Conservation (phyloP, 2,329 filamentous ascomycete genomes). For the Aschersonia sp. region DNA sequence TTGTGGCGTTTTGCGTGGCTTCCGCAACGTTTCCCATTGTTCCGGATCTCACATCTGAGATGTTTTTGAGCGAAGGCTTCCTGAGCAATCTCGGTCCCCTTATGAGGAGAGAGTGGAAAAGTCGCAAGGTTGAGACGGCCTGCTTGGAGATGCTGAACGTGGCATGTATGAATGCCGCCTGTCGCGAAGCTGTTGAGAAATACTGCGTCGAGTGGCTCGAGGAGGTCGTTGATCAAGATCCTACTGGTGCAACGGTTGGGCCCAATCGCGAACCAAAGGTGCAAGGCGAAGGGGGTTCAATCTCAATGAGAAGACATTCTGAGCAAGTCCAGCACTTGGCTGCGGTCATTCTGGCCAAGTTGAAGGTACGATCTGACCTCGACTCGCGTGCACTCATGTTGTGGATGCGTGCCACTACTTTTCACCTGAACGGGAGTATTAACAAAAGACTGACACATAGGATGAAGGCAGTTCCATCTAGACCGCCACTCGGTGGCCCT, state of each 20-base stretch:
- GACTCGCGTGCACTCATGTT: neutral
- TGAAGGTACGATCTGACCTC: conserved; percentile 28
- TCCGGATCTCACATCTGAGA: conserved; percentile 54
- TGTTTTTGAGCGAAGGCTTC: conserved; percentile 86
- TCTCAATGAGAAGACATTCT: conserved; percentile 45
- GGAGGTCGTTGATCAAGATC: conserved; percentile 62
- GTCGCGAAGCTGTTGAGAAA: conserved; percentile 70
- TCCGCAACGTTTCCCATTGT: conserved; percentile 77
- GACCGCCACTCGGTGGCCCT: conserved; percentile 21
- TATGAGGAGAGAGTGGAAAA: conserved; percentile 70
- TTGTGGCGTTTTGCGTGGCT: conserved; percentile 86
- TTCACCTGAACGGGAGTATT: conserved; percentile 7
- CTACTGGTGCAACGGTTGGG: conserved; percentile 35
- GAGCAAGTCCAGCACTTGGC: conserved; percentile 49
- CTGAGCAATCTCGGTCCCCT: conserved; percentile 60
- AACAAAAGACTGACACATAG: conserved; percentile 32
- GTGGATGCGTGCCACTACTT: neutral
- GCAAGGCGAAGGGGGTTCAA: conserved; percentile 44
- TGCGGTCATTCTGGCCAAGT: conserved; percentile 62
- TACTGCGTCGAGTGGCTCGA: conserved; percentile 81
- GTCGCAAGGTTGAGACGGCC: conserved; percentile 70
- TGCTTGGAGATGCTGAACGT: conserved; percentile 82
- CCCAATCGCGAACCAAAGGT: conserved; percentile 39
- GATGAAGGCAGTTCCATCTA: conserved; percentile 38
- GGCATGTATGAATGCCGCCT: conserved; percentile 72